Evolutionary conservation across 2,329 filamentous ascomycete genomes (phyloP), one percentile per base, ranked within the genome.

Genomic region (Truncatella angustata): DNA sequence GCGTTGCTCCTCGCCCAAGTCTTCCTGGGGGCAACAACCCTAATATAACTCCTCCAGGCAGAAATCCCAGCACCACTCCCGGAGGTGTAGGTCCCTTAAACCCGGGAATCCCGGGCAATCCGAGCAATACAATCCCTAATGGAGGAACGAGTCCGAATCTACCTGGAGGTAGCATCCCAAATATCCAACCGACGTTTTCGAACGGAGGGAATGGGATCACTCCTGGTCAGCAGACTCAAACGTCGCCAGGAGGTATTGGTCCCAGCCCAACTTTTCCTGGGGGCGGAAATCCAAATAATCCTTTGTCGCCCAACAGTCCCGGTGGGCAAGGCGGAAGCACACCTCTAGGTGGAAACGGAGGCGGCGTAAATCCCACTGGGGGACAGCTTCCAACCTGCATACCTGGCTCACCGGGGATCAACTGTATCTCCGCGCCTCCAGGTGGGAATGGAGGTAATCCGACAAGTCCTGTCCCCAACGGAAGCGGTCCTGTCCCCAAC

Each of bases 21-120:
- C 37, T 16, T 14, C 12, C 51, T 11, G 34, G 46, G n/a, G 40
- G 16, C 14, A 30, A 23, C n/a, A 50, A 40, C 45, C 42, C 52
- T 20, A 45, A 54, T 21, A 40, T 14, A n/a, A n/a, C n/a, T n/a
- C n/a, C n/a, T n/a, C n/a, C n/a, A n/a, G n/a, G n/a, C n/a, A n/a
- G n/a, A n/a, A 50, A 40, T 48, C 42, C 52, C n/a, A 44, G 56
- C 21, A 42, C 14, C 20, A 50, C 5, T 45, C 40, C 49, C 14
- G 49, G 49, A 36, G 39, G 39, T 24, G 26, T 20, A 32, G 45
- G 14, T 32, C 28, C 28, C 7, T 32, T 14, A 32, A 32, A 32
- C 28, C 28, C 28, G 14, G 28, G 7, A 7, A n/a, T n/a, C n/a
- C n/a, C n/a, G n/a, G 24, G 24, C 21, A 44, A 14, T 16, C 23